These are phyloP conservation scores for Vaccinium darrowii DNA, from an alignment of 148 eudicot species.

Conservation along the genomic window DNA sequence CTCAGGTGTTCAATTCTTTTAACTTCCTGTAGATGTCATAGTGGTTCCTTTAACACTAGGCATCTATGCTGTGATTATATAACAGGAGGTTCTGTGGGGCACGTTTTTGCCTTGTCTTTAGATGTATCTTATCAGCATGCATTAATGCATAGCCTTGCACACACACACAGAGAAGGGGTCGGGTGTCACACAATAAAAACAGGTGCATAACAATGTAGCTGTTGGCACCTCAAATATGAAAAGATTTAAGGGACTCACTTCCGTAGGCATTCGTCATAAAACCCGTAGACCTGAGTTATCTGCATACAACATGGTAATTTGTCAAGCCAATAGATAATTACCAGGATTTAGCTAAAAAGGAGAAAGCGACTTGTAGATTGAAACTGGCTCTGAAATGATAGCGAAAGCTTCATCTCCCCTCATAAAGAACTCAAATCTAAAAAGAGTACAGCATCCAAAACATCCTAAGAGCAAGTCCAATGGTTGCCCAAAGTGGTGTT, in stretches of 20 bases:
- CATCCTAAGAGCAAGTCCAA: not conserved
- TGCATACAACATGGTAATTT: constrained; percentile 32
- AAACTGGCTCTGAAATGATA: not conserved
- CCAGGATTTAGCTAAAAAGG: not conserved
- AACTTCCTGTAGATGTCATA: not conserved
- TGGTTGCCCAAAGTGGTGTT: too few relatives aligned
- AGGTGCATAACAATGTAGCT: not conserved
- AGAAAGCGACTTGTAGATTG: not conserved
- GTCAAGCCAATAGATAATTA: constrained; percentile 18
- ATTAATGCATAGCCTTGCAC: not conserved
- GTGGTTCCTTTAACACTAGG: not conserved
- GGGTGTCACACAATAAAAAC: too few relatives aligned
- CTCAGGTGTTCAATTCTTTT: not conserved
- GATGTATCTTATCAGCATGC: not conserved
- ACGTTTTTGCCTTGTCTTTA: not conserved
- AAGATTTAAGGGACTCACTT: constrained; percentile 64
- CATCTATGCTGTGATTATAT: not conserved
- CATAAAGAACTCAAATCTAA: not conserved
- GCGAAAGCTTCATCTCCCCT: not conserved
- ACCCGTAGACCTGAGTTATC: constrained; percentile 99
- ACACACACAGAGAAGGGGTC: too few relatives aligned
- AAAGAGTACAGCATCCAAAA: not conserved
- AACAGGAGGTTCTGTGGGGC: not conserved
- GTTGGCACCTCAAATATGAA: constrained; percentile 11
- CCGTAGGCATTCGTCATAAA: constrained; percentile 95